Conservation (phyloP, 192 early-diverging fungal genomes). For the Coemansia sp. region DNA sequence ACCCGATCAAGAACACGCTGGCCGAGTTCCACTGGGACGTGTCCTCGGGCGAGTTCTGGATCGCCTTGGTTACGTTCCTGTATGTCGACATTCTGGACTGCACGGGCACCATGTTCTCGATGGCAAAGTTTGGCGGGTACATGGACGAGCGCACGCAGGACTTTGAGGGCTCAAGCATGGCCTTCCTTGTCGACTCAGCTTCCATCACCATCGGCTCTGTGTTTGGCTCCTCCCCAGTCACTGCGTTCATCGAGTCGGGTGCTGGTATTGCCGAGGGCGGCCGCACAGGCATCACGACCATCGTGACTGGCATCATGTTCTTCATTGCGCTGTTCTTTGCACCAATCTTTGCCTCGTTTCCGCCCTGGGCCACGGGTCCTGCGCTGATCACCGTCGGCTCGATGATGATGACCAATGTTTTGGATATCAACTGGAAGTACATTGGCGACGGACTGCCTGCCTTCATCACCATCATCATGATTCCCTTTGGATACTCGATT, state of each 20-base stretch:
- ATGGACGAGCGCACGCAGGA: conserved; percentile 69
- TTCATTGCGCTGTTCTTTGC: conserved; percentile 78
- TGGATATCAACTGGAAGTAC: conserved; percentile 76
- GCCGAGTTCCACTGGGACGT: conserved; percentile 64
- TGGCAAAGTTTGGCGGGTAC: conserved; percentile 79
- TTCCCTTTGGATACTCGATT: conserved; percentile 78
- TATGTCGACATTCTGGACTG: conserved; percentile 87
- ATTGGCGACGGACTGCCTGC: conserved; percentile 74
- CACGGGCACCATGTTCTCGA: conserved; percentile 81
- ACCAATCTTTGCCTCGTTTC: conserved; percentile 80
- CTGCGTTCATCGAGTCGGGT: conserved; percentile 78
- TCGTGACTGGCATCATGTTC: conserved; percentile 65
- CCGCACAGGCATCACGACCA: conserved; percentile 70
- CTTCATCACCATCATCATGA: conserved; percentile 71
- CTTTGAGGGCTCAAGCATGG: conserved; percentile 69
- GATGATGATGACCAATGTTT: conserved; percentile 69
- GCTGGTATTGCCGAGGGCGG: conserved; percentile 81
- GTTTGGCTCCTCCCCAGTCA: conserved; percentile 72
- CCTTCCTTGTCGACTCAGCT: conserved; percentile 71
- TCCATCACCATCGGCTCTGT: conserved; percentile 64
- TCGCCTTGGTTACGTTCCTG: conserved; percentile 78
- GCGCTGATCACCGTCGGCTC: conserved; percentile 76
- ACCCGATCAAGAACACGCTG: conserved; percentile 57
- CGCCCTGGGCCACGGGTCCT: conserved; percentile 81
- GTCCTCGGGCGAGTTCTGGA: conserved; percentile 61